phyloP scores from a whole-genome alignment of 345 rosid genomes.

The Abelmoschus esculentus region DNA sequence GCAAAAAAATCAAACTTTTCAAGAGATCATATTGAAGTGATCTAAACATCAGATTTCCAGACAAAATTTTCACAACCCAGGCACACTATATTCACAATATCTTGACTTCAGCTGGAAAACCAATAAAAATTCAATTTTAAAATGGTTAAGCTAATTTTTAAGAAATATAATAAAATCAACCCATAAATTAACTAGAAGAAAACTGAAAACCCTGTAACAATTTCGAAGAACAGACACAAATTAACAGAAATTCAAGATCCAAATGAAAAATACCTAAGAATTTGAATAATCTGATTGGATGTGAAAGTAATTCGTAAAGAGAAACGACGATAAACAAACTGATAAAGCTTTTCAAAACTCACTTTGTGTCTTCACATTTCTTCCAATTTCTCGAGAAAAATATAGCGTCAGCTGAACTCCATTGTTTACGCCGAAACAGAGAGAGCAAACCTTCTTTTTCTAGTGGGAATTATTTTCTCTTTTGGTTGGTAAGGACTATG shows the following conservation, averaged over 20 bases:
- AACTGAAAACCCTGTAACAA: background rate
- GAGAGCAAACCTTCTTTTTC: background rate
- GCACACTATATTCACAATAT: background rate
- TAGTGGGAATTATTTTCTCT: background rate
- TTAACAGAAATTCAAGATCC: background rate
- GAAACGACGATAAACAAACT: background rate
- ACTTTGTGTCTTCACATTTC: background rate
- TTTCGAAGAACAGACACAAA: slow-evolving; percentile 6
- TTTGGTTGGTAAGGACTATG: background rate
- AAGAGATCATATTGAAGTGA: background rate
- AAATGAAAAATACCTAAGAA: slow-evolving; percentile 5
- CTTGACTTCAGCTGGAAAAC: background rate
- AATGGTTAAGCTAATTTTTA: background rate
- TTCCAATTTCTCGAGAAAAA: slow-evolving; percentile 15
- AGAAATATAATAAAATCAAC: background rate
- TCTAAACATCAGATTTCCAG: background rate
- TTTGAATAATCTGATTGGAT: background rate
- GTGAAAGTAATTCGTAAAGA: background rate
- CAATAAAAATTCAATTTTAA: background rate
- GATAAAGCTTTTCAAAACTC: slow-evolving; percentile 1
- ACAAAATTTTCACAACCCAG: background rate
- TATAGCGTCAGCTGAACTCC: slow-evolving; percentile 15
- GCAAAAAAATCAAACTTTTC: background rate
- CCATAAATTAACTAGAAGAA: slow-evolving; percentile 8
- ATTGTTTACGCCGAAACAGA: background rate